Evolutionary conservation across 352 stramenopile genomes (phyloP).

Genomic region (Pythium inflatum): DNA sequence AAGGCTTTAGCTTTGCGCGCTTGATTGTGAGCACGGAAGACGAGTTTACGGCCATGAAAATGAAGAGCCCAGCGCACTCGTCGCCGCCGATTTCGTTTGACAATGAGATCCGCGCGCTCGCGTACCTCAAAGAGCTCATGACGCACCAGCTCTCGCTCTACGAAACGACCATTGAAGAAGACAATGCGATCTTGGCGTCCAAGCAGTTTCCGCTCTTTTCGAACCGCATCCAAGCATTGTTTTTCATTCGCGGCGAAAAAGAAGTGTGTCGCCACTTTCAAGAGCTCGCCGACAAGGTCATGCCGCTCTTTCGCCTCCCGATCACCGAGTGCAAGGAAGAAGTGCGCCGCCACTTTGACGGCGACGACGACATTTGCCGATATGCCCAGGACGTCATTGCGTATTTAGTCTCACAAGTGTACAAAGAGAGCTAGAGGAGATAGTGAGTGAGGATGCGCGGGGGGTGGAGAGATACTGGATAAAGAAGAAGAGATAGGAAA

Average conservation of each 20-base stretch:
- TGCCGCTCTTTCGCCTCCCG: constrained; percentile 81
- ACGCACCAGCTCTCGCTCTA: constrained; percentile 83
- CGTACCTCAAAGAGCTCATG: constrained; percentile 78
- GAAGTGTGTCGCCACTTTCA: constrained; percentile 86
- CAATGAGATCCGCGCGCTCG: constrained; percentile 81
- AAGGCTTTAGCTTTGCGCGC: constrained; percentile 85
- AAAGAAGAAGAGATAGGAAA: constrained; percentile 44
- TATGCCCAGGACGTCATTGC: constrained; percentile 89
- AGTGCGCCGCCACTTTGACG: constrained; percentile 74
- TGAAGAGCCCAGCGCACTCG: constrained; percentile 74
- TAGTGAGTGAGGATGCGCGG: no score
- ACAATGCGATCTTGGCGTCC: constrained; percentile 81
- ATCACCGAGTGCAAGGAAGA: constrained; percentile 69
- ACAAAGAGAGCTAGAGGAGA: constrained; percentile 70
- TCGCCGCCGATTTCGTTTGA: constrained; percentile 83
- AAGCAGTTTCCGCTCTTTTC: constrained; percentile 83
- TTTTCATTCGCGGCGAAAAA: constrained; percentile 90
- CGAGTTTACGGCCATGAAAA: constrained; percentile 87
- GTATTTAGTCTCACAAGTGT: constrained; percentile 87
- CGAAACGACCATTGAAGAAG: constrained; percentile 85
- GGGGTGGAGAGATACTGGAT: no score
- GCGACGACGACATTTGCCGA: constrained; percentile 80
- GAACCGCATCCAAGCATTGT: constrained; percentile 88
- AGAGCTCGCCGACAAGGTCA: constrained; percentile 79
- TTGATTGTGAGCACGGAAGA: constrained; percentile 83